Evolutionary conservation across 2,329 filamentous ascomycete genomes (phyloP), one percentile per base, ranked within the genome.

Genomic region (Emmonsiellopsis sp.): DNA sequence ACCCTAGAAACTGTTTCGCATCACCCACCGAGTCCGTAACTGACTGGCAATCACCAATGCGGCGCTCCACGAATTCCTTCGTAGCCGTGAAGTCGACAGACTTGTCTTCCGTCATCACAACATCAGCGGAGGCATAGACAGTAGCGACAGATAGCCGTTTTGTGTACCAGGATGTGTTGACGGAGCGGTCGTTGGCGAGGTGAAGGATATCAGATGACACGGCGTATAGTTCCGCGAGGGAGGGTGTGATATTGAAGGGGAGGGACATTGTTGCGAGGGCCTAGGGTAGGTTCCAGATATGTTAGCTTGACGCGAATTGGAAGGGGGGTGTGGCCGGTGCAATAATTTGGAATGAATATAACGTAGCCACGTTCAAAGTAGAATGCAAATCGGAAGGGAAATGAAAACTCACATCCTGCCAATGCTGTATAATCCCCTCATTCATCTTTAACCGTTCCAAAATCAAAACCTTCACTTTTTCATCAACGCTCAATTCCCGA

Each of bases 161-260:
- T 1, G 83, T 84, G 62, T 98, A 98, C 93, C 93, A 98, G 4
- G 83, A 85, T 3, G 82, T 80, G 69, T 97, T 91, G 56, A 96
- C 87, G 20, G 84, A 80, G 20, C 74, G 77, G 69, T 97, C 93
- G 50, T 89, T 89, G 0, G 92, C 82, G 3, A 95, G 81, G 64
- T 87, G 90, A 79, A 87, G 88, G 50, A 98, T 94, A 69, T 98
- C 93, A 68, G 96, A 92, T n/a, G 86, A 81, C 4, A 98, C 81
- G 49, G 80, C 76, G 42, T 86, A 84, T 3, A 98, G 80, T 72
- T 97, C 93, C 44, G 79, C 79, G 2, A 96, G 67, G 0, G 90
- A 91, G 7, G 82, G 73, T 0, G 89, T 82, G 35, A 94, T 79
- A 68, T 92, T 86, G 56, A 79, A 81, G 0, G 89, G 87, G 54